These are phyloP conservation scores for Colletotrichum sp. DNA, from an alignment of 2,329 filamentous ascomycete species.

Conservation along the genomic window DNA sequence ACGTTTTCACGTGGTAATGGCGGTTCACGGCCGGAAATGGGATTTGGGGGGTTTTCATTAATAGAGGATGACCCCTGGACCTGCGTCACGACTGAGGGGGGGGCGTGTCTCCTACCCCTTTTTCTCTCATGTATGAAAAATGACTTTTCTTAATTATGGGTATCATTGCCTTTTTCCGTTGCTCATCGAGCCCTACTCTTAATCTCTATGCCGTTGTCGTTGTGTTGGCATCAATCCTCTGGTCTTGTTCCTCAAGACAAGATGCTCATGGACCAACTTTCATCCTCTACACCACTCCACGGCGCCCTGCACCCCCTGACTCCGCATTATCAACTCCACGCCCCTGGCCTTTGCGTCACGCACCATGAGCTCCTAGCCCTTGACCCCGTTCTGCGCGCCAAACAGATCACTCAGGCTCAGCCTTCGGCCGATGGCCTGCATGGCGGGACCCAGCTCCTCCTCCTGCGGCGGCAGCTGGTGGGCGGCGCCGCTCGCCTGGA, in stretches of 20 bases:
- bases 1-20: background rate
- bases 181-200: background rate
- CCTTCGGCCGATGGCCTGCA: conserved; percentile 47
- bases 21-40: background rate
- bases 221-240: background rate
- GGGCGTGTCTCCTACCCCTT: background rate
- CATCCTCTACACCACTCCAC: background rate
- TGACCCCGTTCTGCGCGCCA: conserved; percentile 30
- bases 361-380: conserved; percentile 16
- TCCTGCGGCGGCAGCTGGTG: background rate
- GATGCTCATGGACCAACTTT: background rate
- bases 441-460: conserved; percentile 38
- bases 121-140: conserved; percentile 14
- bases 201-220: background rate
- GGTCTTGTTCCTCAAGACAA: background rate
- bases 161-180: conserved; percentile 3
- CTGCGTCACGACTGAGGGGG: background rate
- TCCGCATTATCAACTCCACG: background rate
- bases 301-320: background rate
- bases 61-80: conserved; percentile 6
- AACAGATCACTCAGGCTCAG: conserved; percentile 53
- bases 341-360: background rate
- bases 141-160: conserved; percentile 16
- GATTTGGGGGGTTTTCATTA: background rate
- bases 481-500: background rate